phyloP scores from a whole-genome alignment of 805 yeast species.

The Saccharomycopsis amapae region DNA sequence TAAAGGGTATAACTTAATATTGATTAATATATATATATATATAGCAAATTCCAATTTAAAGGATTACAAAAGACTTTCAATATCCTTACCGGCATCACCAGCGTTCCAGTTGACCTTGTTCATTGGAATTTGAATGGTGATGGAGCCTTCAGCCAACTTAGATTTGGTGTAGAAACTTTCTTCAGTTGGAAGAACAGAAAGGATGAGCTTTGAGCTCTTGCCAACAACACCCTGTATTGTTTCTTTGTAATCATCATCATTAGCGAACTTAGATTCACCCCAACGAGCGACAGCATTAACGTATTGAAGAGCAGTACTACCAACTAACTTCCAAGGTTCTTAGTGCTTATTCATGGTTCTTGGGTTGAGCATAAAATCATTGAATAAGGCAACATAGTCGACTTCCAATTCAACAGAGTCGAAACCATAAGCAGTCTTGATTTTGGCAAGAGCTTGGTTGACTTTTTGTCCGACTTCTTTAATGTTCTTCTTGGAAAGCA shows the following conservation, averaged over 20 bases:
- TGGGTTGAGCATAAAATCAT: no score
- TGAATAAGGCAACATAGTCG: background rate
- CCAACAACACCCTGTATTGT: background rate
- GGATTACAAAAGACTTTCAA: no score
- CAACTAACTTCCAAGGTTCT: no score
- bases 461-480: background rate
- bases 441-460: background rate
- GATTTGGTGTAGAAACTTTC: background rate
- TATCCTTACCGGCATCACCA: background rate
- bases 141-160: background rate
- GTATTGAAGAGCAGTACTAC: no score
- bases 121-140: background rate
- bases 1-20: no score
- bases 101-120: background rate
- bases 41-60: no score
- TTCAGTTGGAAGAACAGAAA: background rate
- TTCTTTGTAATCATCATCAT: background rate
- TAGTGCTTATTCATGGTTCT: no score
- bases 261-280: no score
- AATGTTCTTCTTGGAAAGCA: background rate
- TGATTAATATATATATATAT: no score
- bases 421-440: background rate
- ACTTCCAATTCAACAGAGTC: background rate
- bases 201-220: background rate
- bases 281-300: no score